A percentile compares a stretch with the other conserved stretches of the same genome.
Conservation (phyloP, 352 stramenopile genomes). For the Aphanomyces euteiches region DNA sequence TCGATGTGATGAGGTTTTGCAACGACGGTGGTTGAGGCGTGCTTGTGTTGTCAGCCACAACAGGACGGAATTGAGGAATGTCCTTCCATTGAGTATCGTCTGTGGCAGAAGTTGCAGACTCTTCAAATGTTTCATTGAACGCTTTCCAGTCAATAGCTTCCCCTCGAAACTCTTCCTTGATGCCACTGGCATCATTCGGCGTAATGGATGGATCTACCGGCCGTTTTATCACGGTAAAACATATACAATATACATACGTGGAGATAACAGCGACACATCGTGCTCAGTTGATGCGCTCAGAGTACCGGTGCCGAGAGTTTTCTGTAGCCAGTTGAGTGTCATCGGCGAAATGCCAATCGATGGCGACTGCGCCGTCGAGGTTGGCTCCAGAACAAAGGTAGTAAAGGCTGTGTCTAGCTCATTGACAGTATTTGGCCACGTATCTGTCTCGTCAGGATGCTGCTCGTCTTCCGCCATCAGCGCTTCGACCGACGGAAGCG, state of each 20-base stretch:
- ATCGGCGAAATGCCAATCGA: slow-evolving; percentile 56
- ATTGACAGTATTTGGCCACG: slow-evolving; percentile 14
- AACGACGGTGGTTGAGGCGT: not conserved
- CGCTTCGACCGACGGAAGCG: slow-evolving; percentile 12
- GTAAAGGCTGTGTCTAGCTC: slow-evolving; percentile 21
- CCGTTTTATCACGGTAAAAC: not conserved
- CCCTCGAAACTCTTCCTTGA: slow-evolving; percentile 27
- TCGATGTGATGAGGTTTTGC: slow-evolving; percentile 12
- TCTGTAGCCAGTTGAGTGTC: slow-evolving; percentile 75
- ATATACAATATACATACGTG: slow-evolving; percentile 11
- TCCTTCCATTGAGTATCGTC: slow-evolving; percentile 63
- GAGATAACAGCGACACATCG: slow-evolving; percentile 11
- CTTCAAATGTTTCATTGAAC: slow-evolving; percentile 62
- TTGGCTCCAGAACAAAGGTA: slow-evolving; percentile 14
- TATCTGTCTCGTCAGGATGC: not conserved
- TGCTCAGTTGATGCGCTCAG: slow-evolving; percentile 36
- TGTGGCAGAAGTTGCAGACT: slow-evolving; percentile 37
- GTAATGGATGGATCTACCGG: slow-evolving; percentile 7
- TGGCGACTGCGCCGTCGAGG: slow-evolving; percentile 11
- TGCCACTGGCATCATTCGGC: not conserved
- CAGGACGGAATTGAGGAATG: slow-evolving; percentile 71
- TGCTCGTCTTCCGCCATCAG: slow-evolving; percentile 14
- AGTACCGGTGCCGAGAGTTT: slow-evolving; percentile 60
- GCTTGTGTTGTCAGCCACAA: slow-evolving; percentile 37
- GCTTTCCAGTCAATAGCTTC: slow-evolving; percentile 85